Evolutionary conservation across 148 eudicot genomes (phyloP).

Genomic region (Vaccinium vitisidaea): DNA sequence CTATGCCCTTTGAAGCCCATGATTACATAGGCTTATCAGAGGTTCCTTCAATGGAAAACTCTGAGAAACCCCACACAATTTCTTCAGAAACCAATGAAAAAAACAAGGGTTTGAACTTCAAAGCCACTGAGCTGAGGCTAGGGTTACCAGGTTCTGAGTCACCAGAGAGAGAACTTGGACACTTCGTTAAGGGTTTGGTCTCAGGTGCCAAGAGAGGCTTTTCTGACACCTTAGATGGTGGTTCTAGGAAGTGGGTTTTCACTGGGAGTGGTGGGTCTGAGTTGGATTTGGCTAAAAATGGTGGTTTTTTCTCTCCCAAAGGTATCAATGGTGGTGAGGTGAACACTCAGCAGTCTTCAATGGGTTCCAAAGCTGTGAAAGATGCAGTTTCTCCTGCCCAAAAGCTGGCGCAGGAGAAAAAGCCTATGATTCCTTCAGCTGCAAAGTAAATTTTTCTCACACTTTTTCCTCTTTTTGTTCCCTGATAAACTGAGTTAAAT

Average conservation of each 20-base stretch:
- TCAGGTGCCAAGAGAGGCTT: slow-evolving; percentile 65
- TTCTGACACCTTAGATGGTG: slow-evolving; percentile 40
- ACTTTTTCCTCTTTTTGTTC: not conserved
- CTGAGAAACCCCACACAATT: slow-evolving; percentile 22
- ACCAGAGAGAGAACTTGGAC: slow-evolving; percentile 34
- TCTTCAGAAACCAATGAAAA: slow-evolving; percentile 12
- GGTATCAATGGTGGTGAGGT: slow-evolving; percentile 18
- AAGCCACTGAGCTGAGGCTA: slow-evolving; percentile 59
- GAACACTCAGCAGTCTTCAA: slow-evolving; percentile 10
- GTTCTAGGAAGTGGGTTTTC: slow-evolving; percentile 47
- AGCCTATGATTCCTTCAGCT: slow-evolving; percentile 38
- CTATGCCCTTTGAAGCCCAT: slow-evolving; percentile 42
- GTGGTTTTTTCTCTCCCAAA: slow-evolving; percentile 25
- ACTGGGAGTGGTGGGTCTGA: slow-evolving; percentile 37
- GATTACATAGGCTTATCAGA: slow-evolving; percentile 46
- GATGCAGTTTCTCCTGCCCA: slow-evolving; percentile 19
- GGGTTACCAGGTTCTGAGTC: slow-evolving; percentile 61
- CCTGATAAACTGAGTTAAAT: not conserved
- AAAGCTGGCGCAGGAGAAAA: slow-evolving; percentile 25
- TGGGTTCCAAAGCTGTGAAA: slow-evolving; percentile 17
- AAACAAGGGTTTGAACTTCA: slow-evolving; percentile 41
- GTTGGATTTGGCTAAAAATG: slow-evolving; percentile 19
- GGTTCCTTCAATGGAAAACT: slow-evolving; percentile 32
- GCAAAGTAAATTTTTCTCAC: slow-evolving; percentile 41
- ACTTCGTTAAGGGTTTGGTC: slow-evolving; percentile 20